These are phyloP conservation scores for Podospora tetraspora DNA, from an alignment of 495 filamentous ascomycete genomes.

Conservation along the genomic window DNA sequence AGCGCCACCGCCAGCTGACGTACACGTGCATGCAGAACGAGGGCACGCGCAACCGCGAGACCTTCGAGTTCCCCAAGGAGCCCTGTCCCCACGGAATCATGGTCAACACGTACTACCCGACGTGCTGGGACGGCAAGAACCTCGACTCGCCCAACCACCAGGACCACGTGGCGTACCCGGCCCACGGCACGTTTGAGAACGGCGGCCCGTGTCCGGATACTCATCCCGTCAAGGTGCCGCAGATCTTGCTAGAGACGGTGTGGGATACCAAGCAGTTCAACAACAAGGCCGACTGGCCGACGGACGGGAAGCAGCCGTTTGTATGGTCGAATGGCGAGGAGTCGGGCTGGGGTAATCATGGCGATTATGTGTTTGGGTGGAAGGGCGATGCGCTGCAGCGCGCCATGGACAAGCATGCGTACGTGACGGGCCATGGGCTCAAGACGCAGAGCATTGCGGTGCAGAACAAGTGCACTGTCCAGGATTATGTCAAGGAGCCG, in stretches of 20 bases:
- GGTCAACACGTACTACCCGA: constrained; percentile 32
- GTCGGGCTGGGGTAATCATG: constrained; percentile 35
- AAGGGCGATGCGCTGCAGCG: constrained; percentile 33
- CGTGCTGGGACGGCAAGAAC: constrained; percentile 29
- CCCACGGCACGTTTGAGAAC: constrained; percentile 31
- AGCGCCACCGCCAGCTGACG: constrained; percentile 37
- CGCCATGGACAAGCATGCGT: constrained; percentile 36
- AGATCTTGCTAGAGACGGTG: constrained; percentile 39
- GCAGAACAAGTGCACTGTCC: constrained; percentile 33
- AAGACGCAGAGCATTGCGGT: constrained; percentile 31
- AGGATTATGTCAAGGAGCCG: constrained; percentile 31
- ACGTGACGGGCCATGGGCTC: constrained; percentile 29
- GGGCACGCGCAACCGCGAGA: constrained; percentile 27
- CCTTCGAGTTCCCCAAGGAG: constrained; percentile 27
- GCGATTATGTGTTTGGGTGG: constrained; percentile 40
- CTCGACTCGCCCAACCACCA: constrained; percentile 30
- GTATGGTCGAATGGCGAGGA: constrained; percentile 40
- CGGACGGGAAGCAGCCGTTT: constrained; percentile 41
- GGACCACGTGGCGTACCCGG: constrained; percentile 36
- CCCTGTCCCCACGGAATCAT: constrained; percentile 34
- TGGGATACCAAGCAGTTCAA: constrained; percentile 38
- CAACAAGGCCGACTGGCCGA: constrained; percentile 36
- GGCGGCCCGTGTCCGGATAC: constrained; percentile 27
- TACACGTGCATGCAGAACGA: constrained; percentile 34
- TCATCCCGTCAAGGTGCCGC: constrained; percentile 33